Percentiles rank a stretch among this genome's conserved stretches.
phyloP scores from a whole-genome alignment of 768 basidiomycete genomes.

The Suillus tomentosus region DNA sequence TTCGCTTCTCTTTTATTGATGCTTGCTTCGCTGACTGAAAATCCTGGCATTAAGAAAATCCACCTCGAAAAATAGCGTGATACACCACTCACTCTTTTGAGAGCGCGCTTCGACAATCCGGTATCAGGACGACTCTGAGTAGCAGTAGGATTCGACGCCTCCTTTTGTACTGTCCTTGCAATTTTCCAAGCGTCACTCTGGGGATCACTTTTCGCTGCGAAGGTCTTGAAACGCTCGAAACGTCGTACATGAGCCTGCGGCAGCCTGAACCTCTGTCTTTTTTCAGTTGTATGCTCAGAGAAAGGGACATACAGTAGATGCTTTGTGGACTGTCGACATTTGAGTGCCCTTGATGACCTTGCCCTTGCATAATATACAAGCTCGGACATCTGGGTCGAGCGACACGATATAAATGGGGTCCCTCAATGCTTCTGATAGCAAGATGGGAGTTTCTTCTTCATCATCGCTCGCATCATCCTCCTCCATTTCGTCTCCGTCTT shows the following conservation, averaged over 20 bases:
- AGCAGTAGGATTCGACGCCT: neutral
- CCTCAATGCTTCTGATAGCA: conserved; percentile 58
- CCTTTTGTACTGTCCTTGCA: conserved; percentile 25
- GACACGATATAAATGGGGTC: conserved; percentile 67
- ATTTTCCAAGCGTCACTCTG: conserved; percentile 50
- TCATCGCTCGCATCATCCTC: conserved; percentile 23
- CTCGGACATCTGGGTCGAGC: conserved; percentile 53
- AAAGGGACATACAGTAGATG: conserved; percentile 59
- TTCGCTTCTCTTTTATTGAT: conserved; percentile 48
- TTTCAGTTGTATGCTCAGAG: neutral
- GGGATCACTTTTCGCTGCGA: conserved; percentile 42
- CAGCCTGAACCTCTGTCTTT: conserved; percentile 8
- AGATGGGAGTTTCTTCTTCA: conserved; percentile 45
- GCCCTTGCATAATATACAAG: conserved; percentile 71
- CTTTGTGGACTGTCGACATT: conserved; percentile 59
- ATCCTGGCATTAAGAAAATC: neutral
- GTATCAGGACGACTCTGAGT: conserved; percentile 12
- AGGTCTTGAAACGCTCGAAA: conserved; percentile 48
- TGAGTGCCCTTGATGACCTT: conserved; percentile 64
- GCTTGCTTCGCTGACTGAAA: conserved; percentile 50
- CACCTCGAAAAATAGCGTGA: neutral
- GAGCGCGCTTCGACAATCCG: conserved; percentile 56
- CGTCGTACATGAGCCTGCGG: conserved; percentile 66
- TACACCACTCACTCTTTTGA: conserved; percentile 56
- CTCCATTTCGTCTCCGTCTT: conserved; percentile 29